Conservation (phyloP, 2,329 filamentous ascomycete species). For the Arthrobotrys iridis region DNA sequence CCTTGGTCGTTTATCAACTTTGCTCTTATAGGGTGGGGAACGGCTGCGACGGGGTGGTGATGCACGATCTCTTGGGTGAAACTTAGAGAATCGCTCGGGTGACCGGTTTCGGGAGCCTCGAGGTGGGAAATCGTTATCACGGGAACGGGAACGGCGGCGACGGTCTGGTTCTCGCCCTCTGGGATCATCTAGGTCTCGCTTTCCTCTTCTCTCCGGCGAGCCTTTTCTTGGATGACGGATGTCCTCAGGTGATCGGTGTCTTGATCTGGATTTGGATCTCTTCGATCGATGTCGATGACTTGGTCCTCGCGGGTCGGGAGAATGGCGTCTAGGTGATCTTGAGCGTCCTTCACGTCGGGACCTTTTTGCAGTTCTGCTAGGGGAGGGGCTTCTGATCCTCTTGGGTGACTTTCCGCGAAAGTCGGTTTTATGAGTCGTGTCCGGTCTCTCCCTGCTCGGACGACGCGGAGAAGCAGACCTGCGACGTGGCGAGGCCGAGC, state of each 20-base stretch:
- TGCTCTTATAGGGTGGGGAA: conserved; percentile 32
- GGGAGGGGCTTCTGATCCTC: conserved; percentile 34
- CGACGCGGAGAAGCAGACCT: conserved; percentile 35
- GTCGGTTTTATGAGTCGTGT: conserved; percentile 19
- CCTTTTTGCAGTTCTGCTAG: conserved; percentile 33
- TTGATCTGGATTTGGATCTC: conserved; percentile 35
- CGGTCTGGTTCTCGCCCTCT: conserved; percentile 5
- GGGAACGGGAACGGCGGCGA: conserved; percentile 37
- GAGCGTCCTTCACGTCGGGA: conserved; percentile 38
- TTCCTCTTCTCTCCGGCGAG: conserved; percentile 21
- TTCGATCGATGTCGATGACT: conserved; percentile 39
- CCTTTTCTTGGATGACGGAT: conserved; percentile 24
- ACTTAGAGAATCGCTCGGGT: conserved; percentile 24
- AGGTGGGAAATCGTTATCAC: conserved; percentile 17
- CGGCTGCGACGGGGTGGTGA: conserved; percentile 31
- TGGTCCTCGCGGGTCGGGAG: conserved; percentile 24
- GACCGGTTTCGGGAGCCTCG: conserved; percentile 23
- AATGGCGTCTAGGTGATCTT: conserved; percentile 36
- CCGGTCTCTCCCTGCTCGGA: conserved; percentile 28
- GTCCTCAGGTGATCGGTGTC: conserved; percentile 35
- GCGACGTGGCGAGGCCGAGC: conserved; percentile 28
- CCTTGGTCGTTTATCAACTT: conserved; percentile 41
- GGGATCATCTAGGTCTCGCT: conserved; percentile 8
- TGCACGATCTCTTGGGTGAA: conserved; percentile 3
- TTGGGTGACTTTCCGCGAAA: conserved; percentile 43